Evolutionary conservation across 805 yeast species (phyloP).

Genomic region (Cephaloascus albidus): DNA sequence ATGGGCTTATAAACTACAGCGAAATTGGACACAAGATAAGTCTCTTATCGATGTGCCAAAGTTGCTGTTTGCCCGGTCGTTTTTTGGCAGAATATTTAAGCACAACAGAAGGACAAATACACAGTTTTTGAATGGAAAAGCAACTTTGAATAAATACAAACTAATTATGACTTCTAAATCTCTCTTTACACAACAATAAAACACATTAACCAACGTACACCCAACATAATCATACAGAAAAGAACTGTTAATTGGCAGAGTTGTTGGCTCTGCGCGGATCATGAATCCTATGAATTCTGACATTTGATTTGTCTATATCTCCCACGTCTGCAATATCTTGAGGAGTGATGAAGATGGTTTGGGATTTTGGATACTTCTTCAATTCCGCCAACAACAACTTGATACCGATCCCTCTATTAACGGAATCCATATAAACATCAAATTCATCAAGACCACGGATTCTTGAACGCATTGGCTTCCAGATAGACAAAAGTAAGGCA

Average conservation of each 20-base stretch:
- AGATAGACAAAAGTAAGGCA: slow-evolving; percentile 76
- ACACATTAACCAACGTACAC: too few relatives aligned
- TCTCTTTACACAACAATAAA: too few relatives aligned
- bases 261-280: slow-evolving; percentile 18
- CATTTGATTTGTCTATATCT: slow-evolving; percentile 42
- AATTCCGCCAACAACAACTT: slow-evolving; percentile 63
- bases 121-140: too few relatives aligned
- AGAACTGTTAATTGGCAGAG: background rate
- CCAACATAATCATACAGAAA: too few relatives aligned
- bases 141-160: too few relatives aligned
- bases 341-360: slow-evolving; percentile 90
- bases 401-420: slow-evolving; percentile 75
- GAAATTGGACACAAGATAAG: too few relatives aligned
- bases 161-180: too few relatives aligned
- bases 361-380: slow-evolving; percentile 55
- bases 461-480: slow-evolving; percentile 87
- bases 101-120: too few relatives aligned
- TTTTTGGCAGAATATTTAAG: too few relatives aligned
- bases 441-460: slow-evolving; percentile 91
- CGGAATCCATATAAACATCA: slow-evolving; percentile 96
- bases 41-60: too few relatives aligned
- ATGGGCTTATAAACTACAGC: too few relatives aligned
- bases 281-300: slow-evolving; percentile 53
- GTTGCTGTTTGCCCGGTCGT: too few relatives aligned
- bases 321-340: slow-evolving; percentile 74